Base-by-base conservation (phyloP, 192 early-diverging fungal species). In the Rhizoclosmatium sp. region DNA sequence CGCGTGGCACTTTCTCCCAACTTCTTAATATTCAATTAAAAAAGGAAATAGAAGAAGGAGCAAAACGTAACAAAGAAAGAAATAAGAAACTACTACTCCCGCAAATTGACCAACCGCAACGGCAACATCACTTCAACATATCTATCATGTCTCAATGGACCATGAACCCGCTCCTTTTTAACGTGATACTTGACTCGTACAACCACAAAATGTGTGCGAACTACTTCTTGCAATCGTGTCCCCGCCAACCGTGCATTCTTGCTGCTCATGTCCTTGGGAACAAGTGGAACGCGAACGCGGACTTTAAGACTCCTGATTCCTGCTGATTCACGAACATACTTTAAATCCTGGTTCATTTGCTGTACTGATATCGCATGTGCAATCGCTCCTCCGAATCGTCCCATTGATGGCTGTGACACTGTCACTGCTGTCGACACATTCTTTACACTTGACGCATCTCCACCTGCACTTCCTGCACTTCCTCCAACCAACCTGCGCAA, bases 41-140 rank as follows among this genome's bases (percentile, higher is more conserved):
- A 56, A 56, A 56, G 19, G 54, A 56, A 56, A 10, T 56, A 10
- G 19, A 56, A 56, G 54, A 56, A 56, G 19, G 7, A 19, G 19
- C 9, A 56, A 19, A 56, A 56, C 9, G 54, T 7, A 56, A 56
- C 9, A 56, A 56, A 56, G 54, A 56, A 56, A 56, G 54, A 56
- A 0, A 56, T 1, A 14, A 31, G 31, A 31, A 31, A 40, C 19
- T 19, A 45, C 46, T 47, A 68, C 19, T 45, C 45, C 49, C 69
- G 10, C 39, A 49, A 31, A 23, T 71, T 46, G 3, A 76, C 47
- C 44, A 65, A 48, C 23, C 58, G 19, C 64, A 76, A 9, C 3
- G 75, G 75, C 5, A 76, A 46, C 3, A 10, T 39, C 16, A 76
- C 65, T 23, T 76, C 75, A 14, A 76, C 61, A 54, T 76, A 67